Percentiles rank a stretch among this genome's conserved stretches.
phyloP scores from a whole-genome alignment of 2,329 filamentous ascomycete genomes.

The Sclerotinia spermophila region DNA sequence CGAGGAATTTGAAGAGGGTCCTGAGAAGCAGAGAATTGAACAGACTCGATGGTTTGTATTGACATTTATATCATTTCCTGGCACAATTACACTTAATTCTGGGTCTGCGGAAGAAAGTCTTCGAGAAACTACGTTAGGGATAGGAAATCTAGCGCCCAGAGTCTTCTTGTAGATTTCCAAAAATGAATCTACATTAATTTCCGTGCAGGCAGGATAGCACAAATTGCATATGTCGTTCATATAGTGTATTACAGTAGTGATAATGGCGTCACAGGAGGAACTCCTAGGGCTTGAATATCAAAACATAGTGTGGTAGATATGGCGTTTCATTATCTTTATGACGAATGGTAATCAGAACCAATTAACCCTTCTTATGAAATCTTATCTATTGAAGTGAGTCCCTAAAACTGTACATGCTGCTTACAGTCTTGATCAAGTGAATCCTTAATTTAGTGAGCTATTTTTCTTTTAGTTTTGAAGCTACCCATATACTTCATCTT shows the following conservation, averaged over 20 bases:
- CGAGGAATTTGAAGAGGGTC: background rate
- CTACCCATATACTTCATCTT: background rate
- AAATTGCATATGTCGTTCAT: no score
- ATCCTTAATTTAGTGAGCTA: background rate
- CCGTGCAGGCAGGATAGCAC: no score
- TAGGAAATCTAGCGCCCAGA: no score
- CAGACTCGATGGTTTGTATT: no score
- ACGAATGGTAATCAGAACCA: background rate
- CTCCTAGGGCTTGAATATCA: rapidly evolving
- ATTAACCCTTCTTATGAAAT: background rate
- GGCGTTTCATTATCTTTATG: background rate
- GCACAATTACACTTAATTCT: no score
- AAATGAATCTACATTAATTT: no score
- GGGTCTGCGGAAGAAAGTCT: no score
- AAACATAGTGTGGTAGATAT: background rate
- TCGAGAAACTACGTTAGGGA: no score
- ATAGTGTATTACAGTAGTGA: background rate
- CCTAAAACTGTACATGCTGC: background rate
- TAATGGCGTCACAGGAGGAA: background rate
- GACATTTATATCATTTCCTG: background rate
- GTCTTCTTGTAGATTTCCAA: no score
- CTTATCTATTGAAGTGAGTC: background rate
- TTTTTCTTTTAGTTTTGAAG: background rate
- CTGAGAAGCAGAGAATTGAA: background rate
- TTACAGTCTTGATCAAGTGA: background rate